These are phyloP conservation scores for Ceratobasidium papillatum DNA, from an alignment of 1,284 basidiomycete species.

Conservation along the genomic window DNA sequence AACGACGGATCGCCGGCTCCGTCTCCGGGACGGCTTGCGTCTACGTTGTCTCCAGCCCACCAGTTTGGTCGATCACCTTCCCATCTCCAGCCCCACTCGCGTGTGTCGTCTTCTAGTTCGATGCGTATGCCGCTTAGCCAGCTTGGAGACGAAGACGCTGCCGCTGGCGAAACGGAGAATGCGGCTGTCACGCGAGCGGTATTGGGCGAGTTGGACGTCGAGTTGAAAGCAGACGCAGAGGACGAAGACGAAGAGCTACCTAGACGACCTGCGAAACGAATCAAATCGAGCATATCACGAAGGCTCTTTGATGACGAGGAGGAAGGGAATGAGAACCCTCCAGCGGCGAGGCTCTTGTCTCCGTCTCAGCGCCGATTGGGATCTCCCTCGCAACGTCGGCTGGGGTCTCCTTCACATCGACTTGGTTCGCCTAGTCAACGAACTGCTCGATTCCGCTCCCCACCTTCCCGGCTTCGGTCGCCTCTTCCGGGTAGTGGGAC, in stretches of 20 bases:
- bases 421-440: constrained; percentile 17
- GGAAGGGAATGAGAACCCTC: constrained; percentile 18
- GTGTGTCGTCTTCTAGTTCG: constrained; percentile 10
- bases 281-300: neutral
- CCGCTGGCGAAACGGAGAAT: neutral
- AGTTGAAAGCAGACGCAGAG: neutral
- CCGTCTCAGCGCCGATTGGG: constrained; percentile 33
- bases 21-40: neutral
- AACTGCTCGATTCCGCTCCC: constrained; percentile 2
- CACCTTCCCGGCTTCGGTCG: constrained; percentile 1
- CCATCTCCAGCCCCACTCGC: neutral
- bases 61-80: constrained; percentile 22
- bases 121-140: constrained; percentile 11
- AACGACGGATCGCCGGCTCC: constrained; percentile 13
- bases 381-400: constrained; percentile 4
- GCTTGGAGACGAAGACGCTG: constrained; percentile 36
- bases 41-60: neutral
- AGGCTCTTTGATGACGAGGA: constrained; percentile 12
- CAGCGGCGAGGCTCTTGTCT: constrained; percentile 6
- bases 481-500: constrained; percentile 2
- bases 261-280: neutral
- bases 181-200: constrained; percentile 24
- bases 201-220: constrained; percentile 11
- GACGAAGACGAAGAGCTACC: constrained; percentile 35
- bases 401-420: constrained; percentile 24